Conservation (phyloP, 169 alveolate genomes). For the Plasmodium knowlesi region DNA sequence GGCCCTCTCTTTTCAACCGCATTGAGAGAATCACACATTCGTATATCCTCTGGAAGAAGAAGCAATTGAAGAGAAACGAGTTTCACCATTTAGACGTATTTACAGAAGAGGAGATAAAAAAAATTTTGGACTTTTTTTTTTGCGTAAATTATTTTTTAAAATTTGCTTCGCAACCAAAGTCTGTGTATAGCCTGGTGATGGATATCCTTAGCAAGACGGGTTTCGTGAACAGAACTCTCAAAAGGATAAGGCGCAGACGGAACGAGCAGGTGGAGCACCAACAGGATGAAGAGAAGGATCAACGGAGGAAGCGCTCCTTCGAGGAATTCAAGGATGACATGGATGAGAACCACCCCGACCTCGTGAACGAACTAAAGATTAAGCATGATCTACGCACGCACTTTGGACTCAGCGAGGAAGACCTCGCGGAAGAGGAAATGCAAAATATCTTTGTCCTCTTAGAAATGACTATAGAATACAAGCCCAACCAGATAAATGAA, state of each 20-base stretch:
- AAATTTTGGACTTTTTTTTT: constrained; percentile 49
- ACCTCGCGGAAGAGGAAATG: constrained; percentile 13
- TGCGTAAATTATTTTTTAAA: constrained; percentile 36
- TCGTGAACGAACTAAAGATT: not conserved
- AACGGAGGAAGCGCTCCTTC: constrained; percentile 16
- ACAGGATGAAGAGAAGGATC: not conserved
- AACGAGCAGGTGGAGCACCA: not conserved
- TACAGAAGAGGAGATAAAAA: constrained; percentile 34
- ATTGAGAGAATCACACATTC: constrained; percentile 7
- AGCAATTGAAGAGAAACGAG: not conserved
- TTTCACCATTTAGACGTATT: not conserved
- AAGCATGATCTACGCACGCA: constrained; percentile 32
- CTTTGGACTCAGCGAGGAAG: constrained; percentile 28
- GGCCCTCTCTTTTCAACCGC: not conserved
- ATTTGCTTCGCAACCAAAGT: not conserved
- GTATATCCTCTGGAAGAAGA: constrained; percentile 8
- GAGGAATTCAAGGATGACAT: not conserved
- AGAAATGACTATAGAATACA: constrained; percentile 26
- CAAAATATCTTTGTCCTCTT: constrained; percentile 46
- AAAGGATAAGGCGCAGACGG: not conserved
- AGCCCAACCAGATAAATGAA: constrained; percentile 10
- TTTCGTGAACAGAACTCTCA: constrained; percentile 4
- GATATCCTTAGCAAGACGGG: constrained; percentile 14
- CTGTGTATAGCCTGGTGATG: constrained; percentile 43
- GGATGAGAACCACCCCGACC: not conserved